Evolutionary conservation across 2,329 filamentous ascomycete species (phyloP).

Genomic region (Aspergillus luchuensis): DNA sequence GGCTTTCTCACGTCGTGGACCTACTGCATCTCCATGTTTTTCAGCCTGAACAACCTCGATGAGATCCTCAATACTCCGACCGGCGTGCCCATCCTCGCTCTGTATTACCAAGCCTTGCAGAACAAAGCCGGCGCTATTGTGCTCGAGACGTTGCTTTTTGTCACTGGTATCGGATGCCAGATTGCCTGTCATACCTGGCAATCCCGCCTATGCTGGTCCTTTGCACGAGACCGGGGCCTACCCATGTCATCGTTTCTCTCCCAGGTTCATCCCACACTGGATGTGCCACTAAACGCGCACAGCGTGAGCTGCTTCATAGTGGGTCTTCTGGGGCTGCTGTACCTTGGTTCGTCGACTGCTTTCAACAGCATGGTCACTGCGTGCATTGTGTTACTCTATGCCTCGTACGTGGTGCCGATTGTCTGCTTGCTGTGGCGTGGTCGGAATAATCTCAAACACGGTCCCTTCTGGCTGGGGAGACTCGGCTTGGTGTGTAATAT

Average conservation of each 20-base stretch:
- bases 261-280: conserved; percentile 42
- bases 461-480: conserved; percentile 50
- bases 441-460: conserved; percentile 45
- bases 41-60: conserved; percentile 50
- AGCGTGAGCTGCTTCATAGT: conserved; percentile 48
- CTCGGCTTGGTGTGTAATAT: conserved; percentile 46
- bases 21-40: conserved; percentile 54
- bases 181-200: conserved; percentile 54
- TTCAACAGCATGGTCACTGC: conserved; percentile 49
- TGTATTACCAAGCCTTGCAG: conserved; percentile 49
- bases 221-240: conserved; percentile 54
- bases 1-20: conserved; percentile 54
- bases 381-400: conserved; percentile 52
- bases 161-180: conserved; percentile 50
- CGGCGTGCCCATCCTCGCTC: conserved; percentile 50
- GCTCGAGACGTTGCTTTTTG: conserved; percentile 49
- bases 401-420: conserved; percentile 52
- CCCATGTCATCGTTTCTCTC: conserved; percentile 47
- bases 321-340: conserved; percentile 50
- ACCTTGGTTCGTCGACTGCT: conserved; percentile 46
- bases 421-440: conserved; percentile 48
- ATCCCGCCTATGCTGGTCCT: conserved; percentile 54
- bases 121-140: conserved; percentile 48
- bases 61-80: conserved; percentile 45
- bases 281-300: conserved; percentile 51